A percentile compares a stretch with the other conserved stretches of the same genome.
Conservation (phyloP, 2,329 filamentous ascomycete species). For the Diaporthe sp. region DNA sequence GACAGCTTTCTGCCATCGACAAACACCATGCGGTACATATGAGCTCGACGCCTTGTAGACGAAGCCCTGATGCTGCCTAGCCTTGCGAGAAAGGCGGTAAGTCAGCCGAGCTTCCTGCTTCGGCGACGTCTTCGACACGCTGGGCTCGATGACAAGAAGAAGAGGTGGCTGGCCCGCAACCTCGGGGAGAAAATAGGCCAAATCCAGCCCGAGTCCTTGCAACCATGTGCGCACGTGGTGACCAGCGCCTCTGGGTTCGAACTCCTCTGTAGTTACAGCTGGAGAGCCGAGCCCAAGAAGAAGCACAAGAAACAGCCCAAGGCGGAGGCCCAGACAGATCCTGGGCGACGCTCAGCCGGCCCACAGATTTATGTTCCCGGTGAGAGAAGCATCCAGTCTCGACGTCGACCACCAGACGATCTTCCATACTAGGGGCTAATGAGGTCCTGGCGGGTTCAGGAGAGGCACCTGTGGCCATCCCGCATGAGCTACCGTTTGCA, state of each 20-base stretch:
- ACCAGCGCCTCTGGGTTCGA: slow-evolving; percentile 35
- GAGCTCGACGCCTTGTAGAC: not conserved
- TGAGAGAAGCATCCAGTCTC: not conserved
- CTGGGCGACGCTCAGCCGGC: not conserved
- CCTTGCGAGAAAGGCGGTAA: not conserved
- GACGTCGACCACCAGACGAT: not conserved
- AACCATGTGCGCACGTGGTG: slow-evolving; percentile 29
- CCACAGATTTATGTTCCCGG: slow-evolving; percentile 39
- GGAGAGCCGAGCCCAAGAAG: slow-evolving; percentile 16
- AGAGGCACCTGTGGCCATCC: slow-evolving; percentile 29
- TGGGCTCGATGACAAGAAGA: slow-evolving; percentile 9
- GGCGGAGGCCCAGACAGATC: not conserved
- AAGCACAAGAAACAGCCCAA: not conserved
- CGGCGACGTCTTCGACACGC: slow-evolving; percentile 34
- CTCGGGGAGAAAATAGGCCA: slow-evolving; percentile 25
- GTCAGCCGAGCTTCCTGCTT: slow-evolving; percentile 1
- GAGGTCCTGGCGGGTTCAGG: not conserved
- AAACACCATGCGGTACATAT: not conserved
- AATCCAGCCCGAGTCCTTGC: not conserved
- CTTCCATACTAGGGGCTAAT: not conserved
- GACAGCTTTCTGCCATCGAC: not conserved
- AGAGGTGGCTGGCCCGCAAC: slow-evolving; percentile 35
- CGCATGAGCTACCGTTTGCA: slow-evolving; percentile 7
- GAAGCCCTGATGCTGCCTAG: slow-evolving; percentile 22
- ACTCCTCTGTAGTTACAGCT: slow-evolving; percentile 40